These are phyloP conservation scores for Crucihimalaya himalaica DNA, from an alignment of 345 rosid species.

Conservation along the genomic window DNA sequence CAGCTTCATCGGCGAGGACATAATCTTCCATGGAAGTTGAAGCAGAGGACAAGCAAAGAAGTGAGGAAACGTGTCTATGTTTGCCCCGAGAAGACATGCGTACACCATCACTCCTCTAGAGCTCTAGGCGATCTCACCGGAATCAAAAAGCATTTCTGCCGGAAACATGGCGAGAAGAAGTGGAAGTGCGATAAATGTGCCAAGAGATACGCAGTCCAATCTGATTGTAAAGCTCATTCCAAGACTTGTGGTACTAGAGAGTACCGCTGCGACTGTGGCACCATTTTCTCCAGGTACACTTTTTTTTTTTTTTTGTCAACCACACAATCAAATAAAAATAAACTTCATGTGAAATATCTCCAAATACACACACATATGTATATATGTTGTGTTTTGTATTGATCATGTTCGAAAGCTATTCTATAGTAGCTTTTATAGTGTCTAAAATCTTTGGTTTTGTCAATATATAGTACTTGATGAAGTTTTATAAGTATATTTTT, in stretches of 20 bases:
- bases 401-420: slow-evolving; percentile 14
- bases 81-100: slow-evolving; percentile 89
- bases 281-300: slow-evolving; percentile 80
- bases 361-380: neutral
- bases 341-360: neutral
- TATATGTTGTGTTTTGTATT: neutral
- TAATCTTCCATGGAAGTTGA: slow-evolving; percentile 99
- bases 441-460: slow-evolving; percentile 18
- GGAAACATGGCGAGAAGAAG: slow-evolving; percentile 98
- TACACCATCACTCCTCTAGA: slow-evolving; percentile 86
- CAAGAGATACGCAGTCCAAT: slow-evolving; percentile 89
- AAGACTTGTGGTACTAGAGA: slow-evolving; percentile 98
- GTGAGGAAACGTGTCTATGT: slow-evolving; percentile 85
- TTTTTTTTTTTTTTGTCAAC: neutral
- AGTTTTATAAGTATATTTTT: slow-evolving; percentile 5
- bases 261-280: slow-evolving; percentile 95
- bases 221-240: slow-evolving; percentile 98
- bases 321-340: neutral
- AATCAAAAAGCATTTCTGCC: slow-evolving; percentile 89
- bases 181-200: slow-evolving; percentile 98
- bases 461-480: slow-evolving; percentile 2
- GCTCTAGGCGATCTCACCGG: slow-evolving; percentile 99
- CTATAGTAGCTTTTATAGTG: neutral
- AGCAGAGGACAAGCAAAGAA: slow-evolving; percentile 93
- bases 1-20: slow-evolving; percentile 96